Conservation (phyloP, 371 early-diverging fungal species). For the Haplosporangium sp. region DNA sequence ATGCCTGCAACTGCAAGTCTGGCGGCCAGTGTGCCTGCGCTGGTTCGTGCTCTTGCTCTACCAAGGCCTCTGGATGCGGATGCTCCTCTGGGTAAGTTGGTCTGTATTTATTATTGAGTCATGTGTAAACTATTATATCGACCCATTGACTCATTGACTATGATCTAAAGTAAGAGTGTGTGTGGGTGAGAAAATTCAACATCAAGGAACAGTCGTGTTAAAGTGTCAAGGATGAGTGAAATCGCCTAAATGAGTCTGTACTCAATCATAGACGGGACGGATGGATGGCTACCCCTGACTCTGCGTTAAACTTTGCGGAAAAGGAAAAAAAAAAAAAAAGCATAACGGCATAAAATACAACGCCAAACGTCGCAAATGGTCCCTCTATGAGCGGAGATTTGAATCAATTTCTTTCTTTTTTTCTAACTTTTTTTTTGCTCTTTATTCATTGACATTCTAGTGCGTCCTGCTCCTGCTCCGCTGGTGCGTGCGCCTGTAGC, state of each 20-base stretch:
- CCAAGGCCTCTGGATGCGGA: slow-evolving; percentile 35
- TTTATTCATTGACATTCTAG: slow-evolving; percentile 1
- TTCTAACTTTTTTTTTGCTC: slow-evolving; percentile 6
- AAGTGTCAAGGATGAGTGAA: too few relatives aligned
- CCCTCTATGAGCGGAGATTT: not conserved
- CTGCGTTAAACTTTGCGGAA: not conserved
- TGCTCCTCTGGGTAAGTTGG: slow-evolving; percentile 46
- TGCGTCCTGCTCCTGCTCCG: slow-evolving; percentile 37
- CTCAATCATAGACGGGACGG: too few relatives aligned
- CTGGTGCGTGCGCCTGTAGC: slow-evolving; percentile 27
- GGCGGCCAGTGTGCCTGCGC: slow-evolving; percentile 45
- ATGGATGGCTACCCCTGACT: not conserved
- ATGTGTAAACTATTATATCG: too few relatives aligned
- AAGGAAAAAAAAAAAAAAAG: not conserved
- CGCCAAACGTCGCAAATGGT: not conserved
- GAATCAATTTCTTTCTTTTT: not conserved
- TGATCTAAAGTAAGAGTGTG: too few relatives aligned
- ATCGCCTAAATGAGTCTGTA: too few relatives aligned
- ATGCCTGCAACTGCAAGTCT: slow-evolving; percentile 52
- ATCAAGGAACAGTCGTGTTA: too few relatives aligned
- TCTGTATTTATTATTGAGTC: not conserved
- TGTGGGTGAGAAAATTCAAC: too few relatives aligned
- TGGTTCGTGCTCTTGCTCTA: slow-evolving; percentile 40
- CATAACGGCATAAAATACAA: not conserved
- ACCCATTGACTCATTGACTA: too few relatives aligned